Evolutionary conservation across 495 filamentous ascomycete genomes (phyloP), one percentile per base, ranked within the genome.

Genomic region (Parachaetomium inaequale): DNA sequence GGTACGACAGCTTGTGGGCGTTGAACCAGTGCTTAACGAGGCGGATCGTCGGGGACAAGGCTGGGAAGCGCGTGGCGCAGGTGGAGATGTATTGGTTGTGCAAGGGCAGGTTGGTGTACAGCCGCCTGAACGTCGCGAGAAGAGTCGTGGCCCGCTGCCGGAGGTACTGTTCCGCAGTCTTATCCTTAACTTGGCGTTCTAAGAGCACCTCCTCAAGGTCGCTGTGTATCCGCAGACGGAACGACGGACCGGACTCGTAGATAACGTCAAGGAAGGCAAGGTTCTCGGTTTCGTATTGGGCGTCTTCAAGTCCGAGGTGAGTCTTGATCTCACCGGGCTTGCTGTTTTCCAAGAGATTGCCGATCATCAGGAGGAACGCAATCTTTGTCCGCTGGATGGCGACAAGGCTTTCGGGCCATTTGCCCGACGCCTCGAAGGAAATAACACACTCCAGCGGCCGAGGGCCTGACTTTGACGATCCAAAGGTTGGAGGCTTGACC

Each of bases 341-440:
- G 49, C 68, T 64, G 29, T 75, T 74, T 62, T 87, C 79, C 10
- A 98, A 74, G 0, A 89, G 81, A 52, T 85, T 85, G 28, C 85
- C 86, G 53, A 98, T 87, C 71, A 89, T 93, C 7, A 95, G 70
- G 2, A 98, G 81, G 69, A 98, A 95, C 0, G 93, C 95, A 25
- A 93, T 81, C 74, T 98, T 98, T 12, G 93, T 93, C 72, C 90
- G 84, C 71, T 98, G 94, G 47, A 98, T 93, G 4, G 94, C 93
- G 11, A 80, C 80, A 8, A 98, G 76, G 67, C 93, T 88, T 65
- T 98, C 92, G 0, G 94, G 95, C 94, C 94, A 98, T 59, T 92
- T 88, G 11, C 84, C 85, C 5, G 95, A 98, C 34, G 89, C 90
- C 76, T 98, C 94, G 66, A 98, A 97, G 64, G 93, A 92, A 26